Conservation (phyloP, 1,284 basidiomycete species). For the Ceratobasidium sp. region DNA sequence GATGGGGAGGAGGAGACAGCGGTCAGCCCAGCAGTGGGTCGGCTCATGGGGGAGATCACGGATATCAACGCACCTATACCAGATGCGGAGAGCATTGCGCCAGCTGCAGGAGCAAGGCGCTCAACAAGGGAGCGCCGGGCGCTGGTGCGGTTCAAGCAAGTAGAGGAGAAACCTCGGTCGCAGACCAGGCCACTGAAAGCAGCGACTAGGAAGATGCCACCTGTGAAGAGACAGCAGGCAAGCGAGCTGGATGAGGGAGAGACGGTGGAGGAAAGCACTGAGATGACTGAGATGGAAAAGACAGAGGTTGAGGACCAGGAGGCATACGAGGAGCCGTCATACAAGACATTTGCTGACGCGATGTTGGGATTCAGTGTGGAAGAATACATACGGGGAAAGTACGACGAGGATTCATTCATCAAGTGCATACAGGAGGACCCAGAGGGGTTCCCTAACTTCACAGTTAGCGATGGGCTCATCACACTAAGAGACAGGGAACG, state of each 20-base stretch:
- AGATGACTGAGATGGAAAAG: constrained; percentile 25
- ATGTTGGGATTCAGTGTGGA: not conserved
- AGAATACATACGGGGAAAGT: constrained; percentile 22
- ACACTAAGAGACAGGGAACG: constrained; percentile 45
- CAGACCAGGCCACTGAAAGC: too few species aligned
- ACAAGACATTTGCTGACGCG: constrained; percentile 6
- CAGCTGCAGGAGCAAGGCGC: not conserved
- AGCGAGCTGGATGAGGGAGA: too few species aligned
- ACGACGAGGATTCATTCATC: constrained; percentile 49
- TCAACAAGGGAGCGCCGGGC: not conserved
- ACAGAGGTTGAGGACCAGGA: constrained; percentile 12
- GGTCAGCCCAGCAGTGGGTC: not conserved
- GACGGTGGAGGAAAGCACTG: constrained; percentile 41
- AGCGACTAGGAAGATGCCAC: too few species aligned
- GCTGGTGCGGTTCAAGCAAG: not conserved
- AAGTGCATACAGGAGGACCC: constrained; percentile 47
- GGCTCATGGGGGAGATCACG: too few species aligned
- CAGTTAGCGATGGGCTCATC: constrained; percentile 47
- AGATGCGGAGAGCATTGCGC: too few species aligned
- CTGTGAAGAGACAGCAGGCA: too few species aligned
- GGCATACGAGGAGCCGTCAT: not conserved
- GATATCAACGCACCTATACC: too few species aligned
- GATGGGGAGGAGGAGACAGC: constrained; percentile 21
- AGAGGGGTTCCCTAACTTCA: constrained; percentile 48
- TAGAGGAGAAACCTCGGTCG: too few species aligned